Percentiles rank a stretch among this genome's conserved stretches.
These are phyloP conservation scores for Mycena epipterygia DNA, from an alignment of 768 basidiomycete genomes.

Conservation along the genomic window DNA sequence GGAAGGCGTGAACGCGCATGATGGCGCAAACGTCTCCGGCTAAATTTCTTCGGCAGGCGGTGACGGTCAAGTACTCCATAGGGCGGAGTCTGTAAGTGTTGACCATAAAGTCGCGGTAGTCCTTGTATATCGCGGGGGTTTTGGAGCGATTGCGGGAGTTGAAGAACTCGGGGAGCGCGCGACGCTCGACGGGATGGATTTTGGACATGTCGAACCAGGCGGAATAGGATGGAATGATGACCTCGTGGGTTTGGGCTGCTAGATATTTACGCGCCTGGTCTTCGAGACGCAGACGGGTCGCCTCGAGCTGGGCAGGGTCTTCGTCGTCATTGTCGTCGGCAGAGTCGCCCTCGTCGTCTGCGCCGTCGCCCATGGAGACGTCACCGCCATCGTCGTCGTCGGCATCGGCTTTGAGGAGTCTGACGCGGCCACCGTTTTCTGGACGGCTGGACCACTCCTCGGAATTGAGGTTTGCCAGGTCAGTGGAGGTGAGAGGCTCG, in stretches of 20 bases:
- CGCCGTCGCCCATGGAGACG: slow-evolving; percentile 86
- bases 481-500: slow-evolving; percentile 84
- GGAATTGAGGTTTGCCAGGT: slow-evolving; percentile 81
- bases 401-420: slow-evolving; percentile 57
- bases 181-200: slow-evolving; percentile 92
- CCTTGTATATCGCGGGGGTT: slow-evolving; percentile 97
- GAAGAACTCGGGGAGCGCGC: slow-evolving; percentile 98
- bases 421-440: slow-evolving; percentile 60
- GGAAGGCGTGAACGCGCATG: slow-evolving; percentile 98
- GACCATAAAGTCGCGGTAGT: slow-evolving; percentile 99
- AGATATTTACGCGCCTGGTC: slow-evolving; percentile 95
- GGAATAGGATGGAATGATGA: slow-evolving; percentile 96
- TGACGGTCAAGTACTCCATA: slow-evolving; percentile 96
- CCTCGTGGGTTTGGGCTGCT: slow-evolving; percentile 96
- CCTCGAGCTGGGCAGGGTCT: slow-evolving; percentile 87
- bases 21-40: slow-evolving; percentile 99
- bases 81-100: slow-evolving; percentile 97
- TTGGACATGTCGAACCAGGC: slow-evolving; percentile 98
- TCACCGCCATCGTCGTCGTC: slow-evolving; percentile 81
- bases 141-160: slow-evolving; percentile 95
- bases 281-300: slow-evolving; percentile 82
- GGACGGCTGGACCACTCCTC: slow-evolving; percentile 55
- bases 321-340: slow-evolving; percentile 89
- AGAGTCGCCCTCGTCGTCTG: slow-evolving; percentile 82
- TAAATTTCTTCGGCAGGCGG: slow-evolving; percentile 94